phyloP scores from a whole-genome alignment of 768 basidiomycete genomes.

The Trametes maxima region DNA sequence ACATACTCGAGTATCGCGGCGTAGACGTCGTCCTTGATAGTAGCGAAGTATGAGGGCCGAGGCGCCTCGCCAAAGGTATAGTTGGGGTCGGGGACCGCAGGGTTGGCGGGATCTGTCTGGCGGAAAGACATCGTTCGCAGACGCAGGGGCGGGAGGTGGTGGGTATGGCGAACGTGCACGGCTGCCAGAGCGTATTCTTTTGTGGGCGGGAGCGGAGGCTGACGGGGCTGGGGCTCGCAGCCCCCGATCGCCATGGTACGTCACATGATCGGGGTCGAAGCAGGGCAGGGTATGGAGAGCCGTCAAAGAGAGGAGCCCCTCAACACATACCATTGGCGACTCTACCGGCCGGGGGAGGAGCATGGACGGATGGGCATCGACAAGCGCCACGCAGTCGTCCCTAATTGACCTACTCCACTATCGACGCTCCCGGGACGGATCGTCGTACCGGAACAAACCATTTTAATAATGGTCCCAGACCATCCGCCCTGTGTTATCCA shows the following conservation, averaged over 20 bases:
- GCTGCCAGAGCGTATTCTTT: neutral
- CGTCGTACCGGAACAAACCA: neutral
- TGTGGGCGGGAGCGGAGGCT: conserved; percentile 7
- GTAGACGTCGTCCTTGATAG: conserved; percentile 42
- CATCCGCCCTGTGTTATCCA: no score
- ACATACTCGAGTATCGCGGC: conserved; percentile 61
- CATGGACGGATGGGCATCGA: neutral
- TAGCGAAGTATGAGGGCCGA: conserved; percentile 28
- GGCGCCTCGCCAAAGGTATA: conserved; percentile 9
- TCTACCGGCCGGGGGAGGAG: neutral
- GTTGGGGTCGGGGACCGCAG: conserved; percentile 7
- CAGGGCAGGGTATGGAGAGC: conserved; percentile 4
- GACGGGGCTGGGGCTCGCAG: conserved; percentile 8
- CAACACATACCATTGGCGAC: conserved; percentile 4
- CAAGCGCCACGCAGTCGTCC: no score
- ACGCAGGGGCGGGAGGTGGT: neutral
- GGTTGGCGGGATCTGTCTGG: neutral
- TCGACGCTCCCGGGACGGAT: neutral
- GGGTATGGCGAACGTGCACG: neutral
- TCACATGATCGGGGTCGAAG: conserved; percentile 18
- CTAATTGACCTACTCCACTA: conserved; percentile 10
- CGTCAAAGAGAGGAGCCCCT: conserved; percentile 2
- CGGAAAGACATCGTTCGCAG: neutral
- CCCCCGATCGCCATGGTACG: conserved; percentile 11
- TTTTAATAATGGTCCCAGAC: no score